Base-by-base conservation (phyloP, 768 basidiomycete genomes). In the Piloderma croceum region DNA sequence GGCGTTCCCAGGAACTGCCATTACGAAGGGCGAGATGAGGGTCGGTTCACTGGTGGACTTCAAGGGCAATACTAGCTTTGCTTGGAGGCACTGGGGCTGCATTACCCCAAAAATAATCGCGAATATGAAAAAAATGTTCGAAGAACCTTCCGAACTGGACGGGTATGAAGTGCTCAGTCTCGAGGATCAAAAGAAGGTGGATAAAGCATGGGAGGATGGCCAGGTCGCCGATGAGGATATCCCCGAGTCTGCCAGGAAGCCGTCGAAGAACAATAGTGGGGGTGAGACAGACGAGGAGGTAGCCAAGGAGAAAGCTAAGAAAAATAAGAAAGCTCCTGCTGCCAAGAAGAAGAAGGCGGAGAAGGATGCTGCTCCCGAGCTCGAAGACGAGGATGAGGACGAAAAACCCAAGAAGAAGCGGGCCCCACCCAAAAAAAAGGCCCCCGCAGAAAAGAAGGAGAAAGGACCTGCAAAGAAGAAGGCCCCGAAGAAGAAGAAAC, bases 61-160 rank as follows among this genome's bases (percentile, higher is more conserved):
- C 58, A 67, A 63, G 47, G 90, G 86, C 43, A 71, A 77, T 50
- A 75, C 76, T 7, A 71, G 58, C 34, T 89, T 86, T 54, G 59
- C 70, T 24, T 94, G 88, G 88, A 79, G 89, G 47, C 91, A 94
- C 54, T 94, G 90, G 90, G 90, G 90, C 15, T 93, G 91, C 56
- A 71, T 75, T 6, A 90, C 90, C 0, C 32, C 69, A 15, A 78
- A 73, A 52, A 77, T 91, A 36, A 51, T 94, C 23, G 56, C 54
- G 17, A 92, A 90, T 56, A 68, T 87, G 60, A 85, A 90, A 63
- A 68, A 68, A 10, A 60, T 65, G 3, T 73, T 84, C 46, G 66
- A 69, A 2, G 68, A 68, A 4, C 67, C 78, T 0, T 69, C 74
- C 7, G 89, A 92, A 1, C 65, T 94, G 25, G 92, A 97, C 56